Evolutionary conservation across 768 basidiomycete species (phyloP).

Genomic region (Termitomyces titanicus): DNA sequence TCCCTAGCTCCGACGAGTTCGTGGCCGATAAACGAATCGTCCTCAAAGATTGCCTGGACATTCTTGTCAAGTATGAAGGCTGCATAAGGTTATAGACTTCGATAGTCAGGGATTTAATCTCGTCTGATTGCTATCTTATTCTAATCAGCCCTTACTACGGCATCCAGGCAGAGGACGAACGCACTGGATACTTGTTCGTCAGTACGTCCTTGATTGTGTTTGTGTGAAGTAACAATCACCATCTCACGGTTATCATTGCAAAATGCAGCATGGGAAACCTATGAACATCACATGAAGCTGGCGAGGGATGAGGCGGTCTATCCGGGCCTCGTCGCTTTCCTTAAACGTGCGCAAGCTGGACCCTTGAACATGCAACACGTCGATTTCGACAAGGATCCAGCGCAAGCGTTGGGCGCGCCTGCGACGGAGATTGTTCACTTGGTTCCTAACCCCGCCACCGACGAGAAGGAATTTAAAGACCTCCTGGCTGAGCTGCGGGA

Average conservation of each 20-base stretch:
- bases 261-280: slow-evolving; percentile 13
- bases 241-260: not conserved
- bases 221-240: not conserved
- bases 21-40: slow-evolving; percentile 2
- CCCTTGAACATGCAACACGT: slow-evolving; percentile 6
- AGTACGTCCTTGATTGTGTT: slow-evolving; percentile 1
- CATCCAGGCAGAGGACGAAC: slow-evolving; percentile 9
- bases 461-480: not conserved
- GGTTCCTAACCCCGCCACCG: not conserved
- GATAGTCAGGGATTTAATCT: not conserved
- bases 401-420: not conserved
- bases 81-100: slow-evolving; percentile 4
- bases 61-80: slow-evolving; percentile 7
- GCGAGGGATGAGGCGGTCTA: slow-evolving; percentile 1
- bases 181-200: slow-evolving; percentile 8
- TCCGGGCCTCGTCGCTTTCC: not conserved
- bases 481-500: not conserved
- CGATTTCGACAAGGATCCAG: slow-evolving; percentile 4
- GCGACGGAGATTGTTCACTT: slow-evolving; percentile 2
- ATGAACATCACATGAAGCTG: slow-evolving; percentile 7
- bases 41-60: slow-evolving; percentile 5
- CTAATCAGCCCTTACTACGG: slow-evolving; percentile 10
- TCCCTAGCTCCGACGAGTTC: slow-evolving; percentile 10
- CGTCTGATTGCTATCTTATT: not conserved
- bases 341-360: not conserved